A percentile compares a stretch with the other conserved stretches of the same genome.
Conservation (phyloP, 257 asterid species). For the Ilex aquifolium region DNA sequence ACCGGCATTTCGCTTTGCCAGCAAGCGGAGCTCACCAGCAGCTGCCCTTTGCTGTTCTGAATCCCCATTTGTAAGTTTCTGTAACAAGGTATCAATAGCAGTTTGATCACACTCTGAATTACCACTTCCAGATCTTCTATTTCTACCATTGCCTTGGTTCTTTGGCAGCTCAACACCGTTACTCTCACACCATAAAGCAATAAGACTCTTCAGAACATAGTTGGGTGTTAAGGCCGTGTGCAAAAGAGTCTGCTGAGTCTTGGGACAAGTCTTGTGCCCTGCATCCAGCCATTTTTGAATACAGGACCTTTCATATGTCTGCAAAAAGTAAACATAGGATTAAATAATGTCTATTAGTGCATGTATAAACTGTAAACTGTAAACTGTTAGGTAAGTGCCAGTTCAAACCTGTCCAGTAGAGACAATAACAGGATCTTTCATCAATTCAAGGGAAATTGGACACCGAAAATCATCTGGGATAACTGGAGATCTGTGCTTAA, state of each 20-base stretch:
- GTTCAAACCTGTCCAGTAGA: conserved; percentile 90
- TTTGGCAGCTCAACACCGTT: conserved; percentile 90
- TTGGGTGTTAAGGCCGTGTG: conserved; percentile 99
- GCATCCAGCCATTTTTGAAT: conserved; percentile 96
- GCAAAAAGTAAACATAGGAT: conserved; percentile 19
- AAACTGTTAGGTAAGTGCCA: conserved; percentile 8
- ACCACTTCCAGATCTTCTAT: conserved; percentile 46
- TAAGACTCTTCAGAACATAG: conserved; percentile 87
- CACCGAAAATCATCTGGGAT: conserved; percentile 97
- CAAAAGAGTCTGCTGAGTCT: conserved; percentile 79
- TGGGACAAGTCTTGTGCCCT: conserved; percentile 95
- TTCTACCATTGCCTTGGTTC: conserved; percentile 55
- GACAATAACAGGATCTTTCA: conserved; percentile 98
- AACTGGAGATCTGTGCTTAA: conserved; percentile 79
- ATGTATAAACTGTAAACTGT: conserved; percentile 7
- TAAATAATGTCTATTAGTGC: not conserved
- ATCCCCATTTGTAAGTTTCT: conserved; percentile 65
- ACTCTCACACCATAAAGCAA: conserved; percentile 89
- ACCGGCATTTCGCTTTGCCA: conserved; percentile 93
- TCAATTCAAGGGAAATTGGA: conserved; percentile 94
- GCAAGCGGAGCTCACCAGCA: conserved; percentile 92
- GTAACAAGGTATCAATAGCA: conserved; percentile 54
- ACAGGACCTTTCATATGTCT: conserved; percentile 93
- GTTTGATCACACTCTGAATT: conserved; percentile 76
- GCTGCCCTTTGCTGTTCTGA: conserved; percentile 84